Conservation (phyloP, 345 rosid species). For the Gossypium arboreum region DNA sequence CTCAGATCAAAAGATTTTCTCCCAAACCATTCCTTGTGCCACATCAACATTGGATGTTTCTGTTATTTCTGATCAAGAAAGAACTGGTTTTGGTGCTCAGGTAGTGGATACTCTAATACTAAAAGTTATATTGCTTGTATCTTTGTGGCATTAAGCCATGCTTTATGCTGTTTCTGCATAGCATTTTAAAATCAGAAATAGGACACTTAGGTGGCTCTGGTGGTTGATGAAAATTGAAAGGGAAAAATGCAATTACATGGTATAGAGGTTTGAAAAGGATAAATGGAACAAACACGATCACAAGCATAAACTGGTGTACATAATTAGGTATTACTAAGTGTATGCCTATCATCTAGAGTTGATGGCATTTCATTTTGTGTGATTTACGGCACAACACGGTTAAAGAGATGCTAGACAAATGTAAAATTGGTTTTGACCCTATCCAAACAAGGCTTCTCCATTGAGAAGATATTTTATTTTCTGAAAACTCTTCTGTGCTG, state of each 20-base stretch:
- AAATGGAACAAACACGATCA: neutral
- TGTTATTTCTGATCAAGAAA: conserved; percentile 41
- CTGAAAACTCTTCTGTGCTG: neutral
- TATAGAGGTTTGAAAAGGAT: neutral
- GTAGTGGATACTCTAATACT: conserved; percentile 25
- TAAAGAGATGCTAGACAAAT: neutral
- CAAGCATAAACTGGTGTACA: neutral
- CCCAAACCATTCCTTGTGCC: conserved; percentile 72
- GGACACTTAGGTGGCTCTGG: neutral
- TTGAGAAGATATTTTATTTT: neutral
- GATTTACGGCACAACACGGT: neutral
- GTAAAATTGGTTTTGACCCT: neutral
- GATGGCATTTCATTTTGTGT: neutral
- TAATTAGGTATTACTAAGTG: neutral
- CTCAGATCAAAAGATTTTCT: conserved; percentile 87
- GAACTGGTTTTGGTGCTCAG: conserved; percentile 36
- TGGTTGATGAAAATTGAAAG: neutral
- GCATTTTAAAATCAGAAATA: neutral
- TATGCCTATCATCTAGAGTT: neutral
- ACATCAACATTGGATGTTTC: conserved; percentile 38
- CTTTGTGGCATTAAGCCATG: neutral
- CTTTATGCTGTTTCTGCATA: neutral
- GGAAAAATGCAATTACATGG: neutral
- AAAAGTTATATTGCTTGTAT: neutral
- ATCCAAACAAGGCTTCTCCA: neutral